Evolutionary conservation across 2,329 filamentous ascomycete genomes (phyloP).

Genomic region (Neonectria punicea): DNA sequence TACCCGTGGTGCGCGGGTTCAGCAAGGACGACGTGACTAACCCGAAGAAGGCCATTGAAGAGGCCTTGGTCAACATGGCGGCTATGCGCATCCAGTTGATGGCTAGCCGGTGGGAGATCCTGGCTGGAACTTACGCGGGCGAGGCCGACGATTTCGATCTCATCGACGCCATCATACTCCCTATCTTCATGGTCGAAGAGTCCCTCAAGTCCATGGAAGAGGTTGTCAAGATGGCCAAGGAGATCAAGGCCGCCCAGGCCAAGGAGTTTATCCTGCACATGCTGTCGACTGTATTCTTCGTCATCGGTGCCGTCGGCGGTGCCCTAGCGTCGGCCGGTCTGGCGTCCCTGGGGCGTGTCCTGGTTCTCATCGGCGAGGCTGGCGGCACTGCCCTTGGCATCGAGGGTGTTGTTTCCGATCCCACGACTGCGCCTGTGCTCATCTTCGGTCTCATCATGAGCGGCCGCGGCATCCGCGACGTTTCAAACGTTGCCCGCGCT

Average conservation of each 20-base stretch:
- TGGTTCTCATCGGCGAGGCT: neutral
- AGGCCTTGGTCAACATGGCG: too few species aligned
- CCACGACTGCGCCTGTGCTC: neutral
- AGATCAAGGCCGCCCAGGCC: neutral
- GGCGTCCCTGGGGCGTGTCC: neutral
- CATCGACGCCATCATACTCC: neutral
- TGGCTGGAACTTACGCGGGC: too few species aligned
- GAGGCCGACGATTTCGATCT: too few species aligned
- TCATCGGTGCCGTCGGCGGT: neutral
- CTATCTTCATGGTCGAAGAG: neutral
- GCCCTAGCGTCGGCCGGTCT: neutral
- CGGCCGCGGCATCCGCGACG: neutral
- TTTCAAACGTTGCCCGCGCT: neutral
- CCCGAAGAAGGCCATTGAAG: too few species aligned
- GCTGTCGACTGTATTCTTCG: neutral
- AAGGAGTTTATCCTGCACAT: neutral
- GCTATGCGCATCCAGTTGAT: too few species aligned
- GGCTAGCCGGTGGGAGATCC: too few species aligned
- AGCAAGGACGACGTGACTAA: too few species aligned
- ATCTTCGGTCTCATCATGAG: slow-evolving; percentile 2
- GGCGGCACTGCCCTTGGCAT: neutral
- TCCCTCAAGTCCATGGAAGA: neutral
- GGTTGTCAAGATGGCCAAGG: neutral
- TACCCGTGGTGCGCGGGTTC: too few species aligned
- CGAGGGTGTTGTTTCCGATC: neutral